Evolutionary conservation across 2,329 filamentous ascomycete species (phyloP).

Genomic region (Phoma herbarum): DNA sequence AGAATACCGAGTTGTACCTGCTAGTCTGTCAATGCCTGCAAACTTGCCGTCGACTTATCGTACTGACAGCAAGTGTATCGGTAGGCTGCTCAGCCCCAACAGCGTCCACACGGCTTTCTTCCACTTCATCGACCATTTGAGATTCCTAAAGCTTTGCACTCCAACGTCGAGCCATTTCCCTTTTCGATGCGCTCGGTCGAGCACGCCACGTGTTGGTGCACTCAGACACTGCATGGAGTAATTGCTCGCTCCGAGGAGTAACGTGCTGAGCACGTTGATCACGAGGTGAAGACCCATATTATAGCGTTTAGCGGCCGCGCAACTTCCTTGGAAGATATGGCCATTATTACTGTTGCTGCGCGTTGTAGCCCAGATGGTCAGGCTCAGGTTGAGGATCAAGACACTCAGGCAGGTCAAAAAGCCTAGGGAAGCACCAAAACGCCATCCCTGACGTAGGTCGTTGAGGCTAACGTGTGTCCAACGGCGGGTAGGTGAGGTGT

Average conservation of each 20-base stretch:
- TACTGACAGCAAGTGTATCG: background rate
- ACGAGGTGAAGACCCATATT: constrained; percentile 51
- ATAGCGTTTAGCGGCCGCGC: background rate
- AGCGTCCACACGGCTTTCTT: too few species aligned
- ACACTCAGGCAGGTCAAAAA: background rate
- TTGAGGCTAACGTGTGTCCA: background rate
- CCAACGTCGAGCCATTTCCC: background rate
- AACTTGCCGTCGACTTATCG: too few species aligned
- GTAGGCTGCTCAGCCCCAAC: background rate
- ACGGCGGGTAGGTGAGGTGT: too few species aligned
- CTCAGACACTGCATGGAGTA: constrained; percentile 61
- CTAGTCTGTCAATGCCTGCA: background rate
- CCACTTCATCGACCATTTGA: too few species aligned
- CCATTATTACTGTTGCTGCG: background rate
- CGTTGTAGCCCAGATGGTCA: background rate
- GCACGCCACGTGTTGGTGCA: constrained; percentile 52
- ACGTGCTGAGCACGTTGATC: constrained; percentile 59
- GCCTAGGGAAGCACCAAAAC: background rate
- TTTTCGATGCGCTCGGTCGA: background rate
- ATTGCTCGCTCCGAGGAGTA: constrained; percentile 58
- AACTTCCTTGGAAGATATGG: constrained; percentile 1
- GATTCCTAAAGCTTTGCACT: background rate
- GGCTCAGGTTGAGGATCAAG: background rate
- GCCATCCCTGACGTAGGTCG: background rate
- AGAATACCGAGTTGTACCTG: background rate